Conservation (phyloP, 2,329 filamentous ascomycete genomes). For the Colletotrichum sp. region DNA sequence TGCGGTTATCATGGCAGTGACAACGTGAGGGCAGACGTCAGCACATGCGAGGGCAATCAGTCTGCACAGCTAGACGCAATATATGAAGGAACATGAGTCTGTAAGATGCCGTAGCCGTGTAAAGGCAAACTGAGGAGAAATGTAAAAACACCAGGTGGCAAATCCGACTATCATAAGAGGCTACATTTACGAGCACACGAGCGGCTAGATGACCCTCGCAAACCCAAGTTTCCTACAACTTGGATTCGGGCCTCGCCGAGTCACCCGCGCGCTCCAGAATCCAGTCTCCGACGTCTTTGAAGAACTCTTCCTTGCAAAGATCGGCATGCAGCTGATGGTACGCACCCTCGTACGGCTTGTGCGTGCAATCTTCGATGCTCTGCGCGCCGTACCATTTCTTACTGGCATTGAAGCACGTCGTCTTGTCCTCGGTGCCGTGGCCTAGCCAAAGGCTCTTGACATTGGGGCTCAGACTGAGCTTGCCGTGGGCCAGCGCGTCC, state of each 20-base stretch:
- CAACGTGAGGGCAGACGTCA: neutral
- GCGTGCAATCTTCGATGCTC: slow-evolving; percentile 69
- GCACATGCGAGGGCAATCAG: neutral
- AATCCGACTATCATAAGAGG: neutral
- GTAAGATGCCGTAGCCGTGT: neutral
- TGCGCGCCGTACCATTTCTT: slow-evolving; percentile 67
- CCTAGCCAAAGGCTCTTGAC: slow-evolving; percentile 72
- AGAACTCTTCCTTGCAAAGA: slow-evolving; percentile 56
- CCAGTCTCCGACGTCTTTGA: slow-evolving; percentile 69
- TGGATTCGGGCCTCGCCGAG: slow-evolving; percentile 32
- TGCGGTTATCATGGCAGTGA: neutral
- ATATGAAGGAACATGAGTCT: neutral
- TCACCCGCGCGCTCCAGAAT: slow-evolving; percentile 52
- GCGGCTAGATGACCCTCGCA: neutral
- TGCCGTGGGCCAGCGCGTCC: slow-evolving; percentile 61
- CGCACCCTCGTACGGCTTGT: slow-evolving; percentile 77
- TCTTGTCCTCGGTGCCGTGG: slow-evolving; percentile 78
- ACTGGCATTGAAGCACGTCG: slow-evolving; percentile 69
- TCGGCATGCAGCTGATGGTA: slow-evolving; percentile 79
- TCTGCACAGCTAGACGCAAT: neutral
- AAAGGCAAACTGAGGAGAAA: neutral
- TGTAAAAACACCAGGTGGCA: neutral
- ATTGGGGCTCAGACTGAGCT: slow-evolving; percentile 53
- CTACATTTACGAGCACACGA: neutral
- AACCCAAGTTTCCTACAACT: slow-evolving; percentile 34